phyloP scores from a whole-genome alignment of 1,284 basidiomycete genomes.

The Trichosporon sp. region DNA sequence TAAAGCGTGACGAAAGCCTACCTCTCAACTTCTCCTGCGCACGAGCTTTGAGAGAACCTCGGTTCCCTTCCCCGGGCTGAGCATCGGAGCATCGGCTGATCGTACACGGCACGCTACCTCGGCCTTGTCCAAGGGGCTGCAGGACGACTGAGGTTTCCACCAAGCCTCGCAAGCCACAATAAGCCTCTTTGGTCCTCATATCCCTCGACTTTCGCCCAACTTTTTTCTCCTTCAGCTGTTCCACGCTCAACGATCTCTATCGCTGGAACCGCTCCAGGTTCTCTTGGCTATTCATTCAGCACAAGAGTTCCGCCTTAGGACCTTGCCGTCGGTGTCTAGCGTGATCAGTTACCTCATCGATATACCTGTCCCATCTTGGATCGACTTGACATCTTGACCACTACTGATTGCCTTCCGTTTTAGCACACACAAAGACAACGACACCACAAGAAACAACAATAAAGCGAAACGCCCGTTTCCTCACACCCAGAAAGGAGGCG shows the following conservation, averaged over 20 bases:
- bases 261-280: neutral
- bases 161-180: conserved; percentile 18
- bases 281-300: neutral
- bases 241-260: neutral
- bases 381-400: neutral
- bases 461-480: conserved; percentile 16
- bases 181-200: neutral
- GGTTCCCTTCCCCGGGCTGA: neutral
- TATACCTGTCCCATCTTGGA: neutral
- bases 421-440: conserved; percentile 4
- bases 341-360: conserved; percentile 4
- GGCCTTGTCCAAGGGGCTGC: neutral
- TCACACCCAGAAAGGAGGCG: conserved; percentile 15
- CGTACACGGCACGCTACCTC: conserved; percentile 1
- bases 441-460: conserved; percentile 7
- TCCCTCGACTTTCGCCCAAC: neutral
- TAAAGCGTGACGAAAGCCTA: neutral
- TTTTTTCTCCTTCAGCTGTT: neutral
- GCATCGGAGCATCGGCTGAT: neutral
- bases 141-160: neutral
- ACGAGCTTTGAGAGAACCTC: neutral
- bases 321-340: neutral
- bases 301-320: neutral
- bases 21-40: neutral
- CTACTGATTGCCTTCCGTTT: neutral